Percentiles rank a stretch among this genome's conserved stretches.
phyloP scores from a whole-genome alignment of 257 asterid genomes.

The Solanum infundibuliforme region DNA sequence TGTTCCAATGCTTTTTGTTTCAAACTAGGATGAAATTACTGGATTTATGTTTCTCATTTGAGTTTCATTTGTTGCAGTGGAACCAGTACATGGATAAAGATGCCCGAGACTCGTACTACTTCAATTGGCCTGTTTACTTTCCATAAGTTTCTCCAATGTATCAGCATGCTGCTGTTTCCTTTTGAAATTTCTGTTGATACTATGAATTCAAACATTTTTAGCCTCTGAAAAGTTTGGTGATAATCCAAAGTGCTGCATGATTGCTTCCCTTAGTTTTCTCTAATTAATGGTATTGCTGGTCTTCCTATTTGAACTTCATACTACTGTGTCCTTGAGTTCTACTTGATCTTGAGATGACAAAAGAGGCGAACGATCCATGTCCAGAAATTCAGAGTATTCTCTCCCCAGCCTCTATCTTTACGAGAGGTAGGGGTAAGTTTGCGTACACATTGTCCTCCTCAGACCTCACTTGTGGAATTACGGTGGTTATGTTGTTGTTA shows the following conservation, averaged over 20 bases:
- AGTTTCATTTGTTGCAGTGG: slow-evolving; percentile 52
- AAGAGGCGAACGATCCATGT: not conserved
- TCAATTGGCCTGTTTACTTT: slow-evolving; percentile 87
- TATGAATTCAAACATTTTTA: not conserved
- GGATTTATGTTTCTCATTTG: not conserved
- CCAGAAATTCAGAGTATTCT: not conserved
- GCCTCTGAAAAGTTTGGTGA: not conserved
- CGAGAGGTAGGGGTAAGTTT: not conserved
- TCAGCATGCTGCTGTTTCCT: not conserved
- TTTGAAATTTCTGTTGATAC: not conserved
- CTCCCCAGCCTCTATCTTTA: not conserved
- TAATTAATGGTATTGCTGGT: not conserved
- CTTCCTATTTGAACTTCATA: not conserved
- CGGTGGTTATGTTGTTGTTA: not conserved
- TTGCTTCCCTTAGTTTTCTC: slow-evolving; percentile 1
- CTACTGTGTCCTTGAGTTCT: not conserved
- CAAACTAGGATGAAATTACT: not conserved
- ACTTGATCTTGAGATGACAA: not conserved
- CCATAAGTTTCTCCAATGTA: slow-evolving; percentile 5
- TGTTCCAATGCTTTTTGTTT: not conserved
- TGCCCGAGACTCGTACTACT: slow-evolving; percentile 68
- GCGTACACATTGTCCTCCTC: not conserved
- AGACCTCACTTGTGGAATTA: not conserved
- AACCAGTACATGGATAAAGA: slow-evolving; percentile 42
- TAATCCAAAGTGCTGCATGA: not conserved